Base-by-base conservation (phyloP, 208 protist genomes). In the Acanthamoeba castellanii region DNA sequence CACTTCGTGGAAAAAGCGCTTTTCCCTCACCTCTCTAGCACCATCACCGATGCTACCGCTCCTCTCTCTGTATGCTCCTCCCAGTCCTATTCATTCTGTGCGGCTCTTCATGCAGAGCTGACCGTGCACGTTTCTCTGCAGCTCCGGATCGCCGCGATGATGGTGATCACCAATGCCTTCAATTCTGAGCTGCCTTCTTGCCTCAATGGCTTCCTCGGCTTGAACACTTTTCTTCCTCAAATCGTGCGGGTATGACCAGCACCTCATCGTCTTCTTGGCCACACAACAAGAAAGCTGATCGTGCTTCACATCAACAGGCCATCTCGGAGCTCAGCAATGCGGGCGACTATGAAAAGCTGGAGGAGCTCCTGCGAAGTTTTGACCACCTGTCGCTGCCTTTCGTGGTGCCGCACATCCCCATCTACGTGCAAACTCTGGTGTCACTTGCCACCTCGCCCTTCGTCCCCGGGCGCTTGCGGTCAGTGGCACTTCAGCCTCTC, bases 141-240 rank as follows among this genome's bases (percentile, higher is more conserved):
- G 78, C 78, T 87, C 47, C 78, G 78, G 25, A 45, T 87, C 20
- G 47, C 78, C 25, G 78, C 78, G 20, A 30, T 59, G 30, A 87
- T 87, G 78, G 78, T 87, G 27, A 59, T 87, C 78, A 59, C 78
- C 78, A 87, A 61, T 22, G 37, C 78, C 25, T 87, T 87, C n/a
- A 59, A 27, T 42, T 87, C 78, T 37, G 78, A 87, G 50, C 78
- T 87, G 14, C 78, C 78, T 32, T 87, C 78, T 32, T 87, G 78
- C n/a, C 34, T 87, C 13, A n/a, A 27, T 32, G 78, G 78, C 7
- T 87, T 87, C 47, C 5, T 34, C 4, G 13, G 16, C 50, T 11
- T 87, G 18, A 50, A 87, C 50, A 61, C 78, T 3, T 37, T 87
- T 42, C 47, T 87, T 3, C 78, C 78, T 32, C 37, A 87, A 18